Conservation (phyloP, 2,329 filamentous ascomycete genomes). For the Phialophora tarda region DNA sequence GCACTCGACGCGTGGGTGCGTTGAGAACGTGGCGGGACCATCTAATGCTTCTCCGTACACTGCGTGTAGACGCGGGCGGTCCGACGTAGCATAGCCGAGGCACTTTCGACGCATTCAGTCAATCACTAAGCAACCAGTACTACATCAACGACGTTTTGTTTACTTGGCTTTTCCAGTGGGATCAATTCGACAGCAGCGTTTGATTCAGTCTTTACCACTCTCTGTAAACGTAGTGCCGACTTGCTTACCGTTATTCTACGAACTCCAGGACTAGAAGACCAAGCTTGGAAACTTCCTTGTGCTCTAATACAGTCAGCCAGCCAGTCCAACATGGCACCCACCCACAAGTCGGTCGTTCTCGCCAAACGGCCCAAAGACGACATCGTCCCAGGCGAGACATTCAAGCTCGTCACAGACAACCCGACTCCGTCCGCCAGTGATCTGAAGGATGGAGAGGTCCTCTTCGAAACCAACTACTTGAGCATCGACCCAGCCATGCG, state of each 20-base stretch:
- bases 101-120: not conserved
- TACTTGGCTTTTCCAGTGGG: not conserved
- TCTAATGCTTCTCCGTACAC: not conserved
- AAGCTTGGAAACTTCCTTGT: not conserved
- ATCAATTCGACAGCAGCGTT: not conserved
- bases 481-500: slow-evolving; percentile 79
- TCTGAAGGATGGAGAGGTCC: slow-evolving; percentile 66
- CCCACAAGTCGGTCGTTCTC: slow-evolving; percentile 60
- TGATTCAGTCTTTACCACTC: not conserved
- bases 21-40: not conserved
- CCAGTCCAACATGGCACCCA: slow-evolving; percentile 32
- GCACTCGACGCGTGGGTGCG: not conserved
- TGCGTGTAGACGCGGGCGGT: not conserved
- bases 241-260: not conserved
- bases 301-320: not conserved
- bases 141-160: not conserved
- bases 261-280: not conserved
- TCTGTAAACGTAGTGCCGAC: not conserved
- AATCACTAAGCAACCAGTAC: not conserved
- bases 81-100: not conserved
- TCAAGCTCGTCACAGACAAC: slow-evolving; percentile 57
- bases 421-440: slow-evolving; percentile 54
- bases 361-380: slow-evolving; percentile 65
- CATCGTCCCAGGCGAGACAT: slow-evolving; percentile 70
- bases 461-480: slow-evolving; percentile 66